Evolutionary conservation across 2,329 filamentous ascomycete species (phyloP).

Genomic region (Balansia obtecta): DNA sequence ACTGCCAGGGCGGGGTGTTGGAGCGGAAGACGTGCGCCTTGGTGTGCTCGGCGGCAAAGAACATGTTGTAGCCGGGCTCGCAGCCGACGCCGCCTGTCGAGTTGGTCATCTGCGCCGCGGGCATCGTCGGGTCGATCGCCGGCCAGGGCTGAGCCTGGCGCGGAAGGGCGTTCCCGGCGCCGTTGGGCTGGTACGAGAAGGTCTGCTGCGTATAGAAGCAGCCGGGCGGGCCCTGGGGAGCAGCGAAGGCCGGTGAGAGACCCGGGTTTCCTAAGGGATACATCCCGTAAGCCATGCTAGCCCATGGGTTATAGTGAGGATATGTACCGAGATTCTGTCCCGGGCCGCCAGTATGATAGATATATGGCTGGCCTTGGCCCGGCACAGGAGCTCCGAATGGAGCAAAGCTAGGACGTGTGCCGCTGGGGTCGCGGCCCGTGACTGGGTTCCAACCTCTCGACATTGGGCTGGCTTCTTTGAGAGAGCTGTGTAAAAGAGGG

Average conservation of each 20-base stretch:
- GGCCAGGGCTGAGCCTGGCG: constrained; percentile 32
- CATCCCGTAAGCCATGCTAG: constrained; percentile 16
- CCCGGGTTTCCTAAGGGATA: constrained; percentile 10
- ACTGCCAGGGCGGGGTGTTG: constrained; percentile 39
- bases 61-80: constrained; percentile 51
- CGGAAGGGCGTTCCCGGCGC: constrained; percentile 19
- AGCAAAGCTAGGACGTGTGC: constrained; percentile 19
- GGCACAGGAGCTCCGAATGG: constrained; percentile 22
- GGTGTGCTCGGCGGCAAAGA: constrained; percentile 45
- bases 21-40: constrained; percentile 47
- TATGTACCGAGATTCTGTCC: constrained; percentile 19
- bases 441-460: constrained; percentile 28
- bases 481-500: not conserved
- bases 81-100: constrained; percentile 43
- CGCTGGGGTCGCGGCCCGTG: constrained; percentile 24
- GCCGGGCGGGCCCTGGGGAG: constrained; percentile 4
- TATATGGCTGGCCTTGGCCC: constrained; percentile 25
- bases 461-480: constrained; percentile 15
- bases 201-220: constrained; percentile 17
- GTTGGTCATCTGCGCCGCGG: constrained; percentile 43
- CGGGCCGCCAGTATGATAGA: constrained; percentile 24
- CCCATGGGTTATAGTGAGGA: constrained; percentile 11
- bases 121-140: constrained; percentile 29
- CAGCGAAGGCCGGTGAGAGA: not conserved
- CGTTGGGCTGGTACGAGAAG: constrained; percentile 25